Evolutionary conservation across 345 rosid species (phyloP).

Genomic region (Psidium friedrichsthalianum): DNA sequence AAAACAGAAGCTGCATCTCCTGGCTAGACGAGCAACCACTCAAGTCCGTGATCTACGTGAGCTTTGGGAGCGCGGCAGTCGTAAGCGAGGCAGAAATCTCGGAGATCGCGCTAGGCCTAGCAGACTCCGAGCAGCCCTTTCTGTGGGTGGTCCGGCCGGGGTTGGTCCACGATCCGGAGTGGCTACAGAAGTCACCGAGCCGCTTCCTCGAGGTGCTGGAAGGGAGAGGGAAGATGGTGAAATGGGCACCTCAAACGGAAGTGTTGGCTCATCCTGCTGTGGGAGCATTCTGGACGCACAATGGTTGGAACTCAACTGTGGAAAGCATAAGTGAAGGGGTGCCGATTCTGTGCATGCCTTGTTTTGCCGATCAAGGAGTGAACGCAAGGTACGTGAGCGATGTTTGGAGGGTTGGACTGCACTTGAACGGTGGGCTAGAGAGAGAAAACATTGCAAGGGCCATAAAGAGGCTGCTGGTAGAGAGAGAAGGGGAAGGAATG

Average conservation of each 20-base stretch:
- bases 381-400: constrained; percentile 36
- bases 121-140: constrained; percentile 8
- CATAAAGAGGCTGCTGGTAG: no score
- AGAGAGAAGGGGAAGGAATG: no score
- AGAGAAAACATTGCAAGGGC: no score
- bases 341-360: constrained; percentile 62
- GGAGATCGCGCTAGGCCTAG: constrained; percentile 21
- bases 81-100: constrained; percentile 1
- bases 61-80: constrained; percentile 23
- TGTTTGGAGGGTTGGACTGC: constrained; percentile 46
- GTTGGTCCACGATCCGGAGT: neutral
- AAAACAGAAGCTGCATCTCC: constrained; percentile 12
- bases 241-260: constrained; percentile 60
- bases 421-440: constrained; percentile 15
- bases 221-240: constrained; percentile 31
- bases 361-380: constrained; percentile 46
- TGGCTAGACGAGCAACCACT: constrained; percentile 24
- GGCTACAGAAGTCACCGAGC: constrained; percentile 2
- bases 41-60: constrained; percentile 23
- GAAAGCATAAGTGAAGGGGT: constrained; percentile 57
- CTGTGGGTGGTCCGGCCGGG: constrained; percentile 22
- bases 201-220: constrained; percentile 3
- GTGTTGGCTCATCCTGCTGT: constrained; percentile 42
- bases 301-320: constrained; percentile 62
- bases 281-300: constrained; percentile 56